Base-by-base conservation (phyloP, 2,329 filamentous ascomycete genomes). In the Paecilomyces dactylethromorphus region DNA sequence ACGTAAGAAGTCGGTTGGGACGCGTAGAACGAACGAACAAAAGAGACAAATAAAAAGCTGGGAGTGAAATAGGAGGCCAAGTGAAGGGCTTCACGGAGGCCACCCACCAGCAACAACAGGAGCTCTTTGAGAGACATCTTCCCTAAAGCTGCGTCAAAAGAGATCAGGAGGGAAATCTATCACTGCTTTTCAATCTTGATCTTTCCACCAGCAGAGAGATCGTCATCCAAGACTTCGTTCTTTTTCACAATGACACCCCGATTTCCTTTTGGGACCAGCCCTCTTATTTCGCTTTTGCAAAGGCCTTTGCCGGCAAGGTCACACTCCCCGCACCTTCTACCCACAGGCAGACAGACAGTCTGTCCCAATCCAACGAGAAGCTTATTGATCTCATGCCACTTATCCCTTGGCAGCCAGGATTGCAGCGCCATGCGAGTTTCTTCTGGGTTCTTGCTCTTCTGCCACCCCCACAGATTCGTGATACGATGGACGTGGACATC, bases 401-500 rank as follows among this genome's bases (percentile, higher is more conserved):
- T 86, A 55, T 96, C 90, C 60, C 76, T 83, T 2, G 92, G 92
- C 66, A 97, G 78, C 92, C 92, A 97, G 15, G 81, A 81, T 77
- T 97, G 84, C 59, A 97, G 79, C 33, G 86, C 84, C 57, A 81
- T 76, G 51, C 92, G 82, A 31, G 92, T 96, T 71, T 90, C 89
- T 77, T 97, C 92, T 0, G 92, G 92, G 12, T 80, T 88, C 66
- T 85, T 87, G 1, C 89, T 93, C 72, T 84, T 85, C 72, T 95
- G 85, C 92, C 92, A 97, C 3, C 90, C 89, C 92, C 92, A 96
- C 29, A 96, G 79, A 76, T 96, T 96, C 56, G 91, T 93, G 74
- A 97, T 95, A 58, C 92, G 88, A 76, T 96, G 92, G 3, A 97
- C 92, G 74, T 97, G 92, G 4, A 96, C 92, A 72, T 97, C 92